Evolutionary conservation across 2,329 filamentous ascomycete genomes (phyloP).

Genomic region (Phaeophleospora eucalypticola): DNA sequence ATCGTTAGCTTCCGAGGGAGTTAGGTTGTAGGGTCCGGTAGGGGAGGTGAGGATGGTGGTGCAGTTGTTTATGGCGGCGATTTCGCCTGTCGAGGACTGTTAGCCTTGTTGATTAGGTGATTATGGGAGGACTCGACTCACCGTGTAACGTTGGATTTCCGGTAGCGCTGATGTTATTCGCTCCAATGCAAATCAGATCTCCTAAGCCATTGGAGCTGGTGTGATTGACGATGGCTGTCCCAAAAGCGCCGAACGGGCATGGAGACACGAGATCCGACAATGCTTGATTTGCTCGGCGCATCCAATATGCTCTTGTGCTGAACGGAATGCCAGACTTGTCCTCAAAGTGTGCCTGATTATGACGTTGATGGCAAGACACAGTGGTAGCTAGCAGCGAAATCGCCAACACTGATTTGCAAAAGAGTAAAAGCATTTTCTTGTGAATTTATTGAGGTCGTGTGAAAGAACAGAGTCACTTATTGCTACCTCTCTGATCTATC

Average conservation of each 20-base stretch:
- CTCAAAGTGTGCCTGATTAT: neutral
- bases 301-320: conserved; percentile 43
- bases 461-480: neutral
- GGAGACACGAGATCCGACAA: conserved; percentile 42
- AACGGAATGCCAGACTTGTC: conserved; percentile 5
- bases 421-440: neutral
- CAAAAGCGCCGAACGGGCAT: conserved; percentile 54
- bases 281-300: conserved; percentile 48
- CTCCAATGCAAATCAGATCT: conserved; percentile 49
- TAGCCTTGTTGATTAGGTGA: too few species aligned
- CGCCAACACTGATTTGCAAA: neutral
- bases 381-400: neutral
- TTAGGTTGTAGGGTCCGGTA: conserved; percentile 43
- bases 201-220: conserved; percentile 40
- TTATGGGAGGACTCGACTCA: too few species aligned
- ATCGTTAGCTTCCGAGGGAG: conserved; percentile 37
- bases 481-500: too few species aligned
- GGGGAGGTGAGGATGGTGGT: conserved; percentile 46
- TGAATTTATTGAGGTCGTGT: neutral
- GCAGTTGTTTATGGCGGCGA: conserved; percentile 54
- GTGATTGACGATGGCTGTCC: conserved; percentile 55
- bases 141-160: conserved; percentile 55
- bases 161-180: conserved; percentile 42
- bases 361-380: neutral
- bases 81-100: conserved; percentile 43